Base-by-base conservation (phyloP, 2,329 filamentous ascomycete genomes). In the Rutstroemia sp. region DNA sequence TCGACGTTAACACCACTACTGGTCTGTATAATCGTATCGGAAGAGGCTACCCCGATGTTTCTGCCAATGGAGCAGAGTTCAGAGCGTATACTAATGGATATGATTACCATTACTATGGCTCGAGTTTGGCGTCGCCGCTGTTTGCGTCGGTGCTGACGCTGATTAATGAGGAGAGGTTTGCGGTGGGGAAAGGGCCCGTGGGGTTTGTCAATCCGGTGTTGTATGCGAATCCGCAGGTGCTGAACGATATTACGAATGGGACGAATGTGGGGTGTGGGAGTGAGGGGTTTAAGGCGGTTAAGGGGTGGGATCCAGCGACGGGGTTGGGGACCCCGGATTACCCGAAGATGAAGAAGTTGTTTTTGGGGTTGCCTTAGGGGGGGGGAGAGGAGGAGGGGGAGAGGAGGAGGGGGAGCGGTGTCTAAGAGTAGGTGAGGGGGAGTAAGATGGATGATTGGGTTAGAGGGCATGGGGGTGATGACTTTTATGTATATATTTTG, bases 21-120 rank as follows among this genome's bases (percentile, higher is more conserved):
- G 73, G 71, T 17, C 63, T 81, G 58, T 78, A 75, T 48, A 75
- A 76, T 66, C 66, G 72, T 17, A 67, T 67, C 8, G 79, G 79
- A 1, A 75, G 79, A 38, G 79, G 70, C 0, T 81, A 78, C 65
- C 79, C 79, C 1, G 79, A 82, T 64, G 71, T 82, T 27, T 73
- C 76, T 2, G 76, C 74, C 10, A 75, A 88, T 10, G 79, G 84
- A 2, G 63, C 61, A 5, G 25, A 46, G 16, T 63, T 61, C 48
- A 52, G 51, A n/a, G 48, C 59, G 1, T 60, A 57, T 42, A 34
- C 53, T 2, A 21, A 59, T 30, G 58, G 59, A 1, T n/a, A 10
- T 1, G 42, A 57, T 10, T 21, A 39, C 2, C 53, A 58, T 47
- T 64, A 53, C 51, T 64, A 56, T 39, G 64, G 64, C 17, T 51